These are phyloP conservation scores for Brassica juncea DNA, from an alignment of 345 rosid species.

Conservation along the genomic window DNA sequence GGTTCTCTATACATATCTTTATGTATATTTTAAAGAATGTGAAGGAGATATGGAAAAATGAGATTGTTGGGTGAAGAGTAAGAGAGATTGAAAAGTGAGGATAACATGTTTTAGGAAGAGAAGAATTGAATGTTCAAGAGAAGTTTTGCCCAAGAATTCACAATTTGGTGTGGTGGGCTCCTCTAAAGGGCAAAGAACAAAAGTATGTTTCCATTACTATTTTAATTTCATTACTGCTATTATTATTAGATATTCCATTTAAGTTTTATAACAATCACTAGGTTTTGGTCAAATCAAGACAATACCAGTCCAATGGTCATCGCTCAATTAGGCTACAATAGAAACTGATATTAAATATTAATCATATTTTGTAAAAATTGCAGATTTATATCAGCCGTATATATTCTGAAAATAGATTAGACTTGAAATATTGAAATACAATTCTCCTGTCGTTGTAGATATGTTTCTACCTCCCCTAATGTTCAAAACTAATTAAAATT, in stretches of 20 bases:
- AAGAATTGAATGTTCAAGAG: constrained; percentile 38
- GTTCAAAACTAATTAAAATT: constrained; percentile 22
- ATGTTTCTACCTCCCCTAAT: constrained; percentile 9
- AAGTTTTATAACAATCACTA: constrained; percentile 5
- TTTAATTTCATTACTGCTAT: background rate
- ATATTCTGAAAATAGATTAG: background rate
- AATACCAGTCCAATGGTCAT: constrained; percentile 3
- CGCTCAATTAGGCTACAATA: background rate
- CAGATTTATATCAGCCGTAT: background rate
- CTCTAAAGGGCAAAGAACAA: constrained; percentile 35
- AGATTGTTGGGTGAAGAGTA: constrained; percentile 24
- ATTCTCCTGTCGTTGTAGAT: background rate
- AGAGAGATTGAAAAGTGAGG: constrained; percentile 31
- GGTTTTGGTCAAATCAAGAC: constrained; percentile 26
- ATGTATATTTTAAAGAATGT: background rate
- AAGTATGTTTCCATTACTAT: constrained; percentile 42
- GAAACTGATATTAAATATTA: background rate
- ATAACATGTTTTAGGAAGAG: constrained; percentile 37
- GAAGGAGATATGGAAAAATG: constrained; percentile 8
- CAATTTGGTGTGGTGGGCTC: constrained; percentile 42
- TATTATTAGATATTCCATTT: background rate
- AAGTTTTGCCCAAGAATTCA: constrained; percentile 36
- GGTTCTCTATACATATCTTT: background rate
- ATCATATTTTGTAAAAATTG: background rate
- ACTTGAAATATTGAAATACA: background rate